Percentiles rank a stretch among this genome's conserved stretches.
These are phyloP conservation scores for Withania somnifera DNA, from an alignment of 305 asterid genomes.

Conservation along the genomic window DNA sequence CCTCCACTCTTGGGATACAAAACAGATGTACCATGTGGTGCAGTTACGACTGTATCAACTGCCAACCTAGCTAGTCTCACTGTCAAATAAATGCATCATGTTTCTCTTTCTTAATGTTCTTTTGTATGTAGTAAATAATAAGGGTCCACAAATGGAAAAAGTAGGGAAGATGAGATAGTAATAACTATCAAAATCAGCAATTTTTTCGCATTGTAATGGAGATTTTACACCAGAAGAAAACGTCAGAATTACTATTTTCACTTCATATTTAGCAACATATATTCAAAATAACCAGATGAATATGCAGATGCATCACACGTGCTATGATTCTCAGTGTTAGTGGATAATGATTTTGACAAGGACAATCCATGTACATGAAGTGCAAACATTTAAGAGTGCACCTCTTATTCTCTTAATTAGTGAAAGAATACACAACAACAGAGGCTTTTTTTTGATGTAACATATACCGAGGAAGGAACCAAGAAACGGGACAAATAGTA, in stretches of 20 bases:
- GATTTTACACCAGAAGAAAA: not conserved
- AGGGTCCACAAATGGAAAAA: not conserved
- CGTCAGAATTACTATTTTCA: not conserved
- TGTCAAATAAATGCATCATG: conserved; percentile 15
- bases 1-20: conserved; percentile 82
- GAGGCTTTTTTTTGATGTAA: not conserved
- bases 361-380: not conserved
- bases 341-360: not conserved
- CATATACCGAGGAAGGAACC: not conserved
- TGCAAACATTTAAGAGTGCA: not conserved
- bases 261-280: not conserved
- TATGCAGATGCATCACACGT: not conserved
- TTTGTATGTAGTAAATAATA: not conserved
- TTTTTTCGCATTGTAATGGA: not conserved
- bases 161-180: not conserved
- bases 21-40: conserved; percentile 59
- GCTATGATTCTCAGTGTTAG: not conserved
- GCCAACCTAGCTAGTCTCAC: conserved; percentile 89
- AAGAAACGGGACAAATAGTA: not conserved
- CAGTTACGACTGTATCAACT: conserved; percentile 65
- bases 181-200: not conserved
- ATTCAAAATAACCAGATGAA: not conserved
- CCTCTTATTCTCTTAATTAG: not conserved
- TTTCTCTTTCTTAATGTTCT: not conserved
- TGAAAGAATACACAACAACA: not conserved